A percentile compares a stretch with the other conserved stretches of the same genome.
phyloP scores from a whole-genome alignment of 129 eudicot species.

The Ambrosia trifida region DNA sequence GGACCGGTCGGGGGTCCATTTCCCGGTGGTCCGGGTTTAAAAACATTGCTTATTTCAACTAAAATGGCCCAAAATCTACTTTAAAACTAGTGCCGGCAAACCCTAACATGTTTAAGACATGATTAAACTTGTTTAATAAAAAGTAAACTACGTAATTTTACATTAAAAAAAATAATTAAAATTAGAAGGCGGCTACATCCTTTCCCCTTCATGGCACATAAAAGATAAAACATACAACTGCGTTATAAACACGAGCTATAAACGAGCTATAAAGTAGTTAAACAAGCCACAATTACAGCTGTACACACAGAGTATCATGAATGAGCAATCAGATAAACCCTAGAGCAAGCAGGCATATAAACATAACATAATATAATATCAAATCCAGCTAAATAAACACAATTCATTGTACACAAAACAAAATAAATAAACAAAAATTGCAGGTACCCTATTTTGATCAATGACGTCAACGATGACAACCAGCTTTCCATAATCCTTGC shows the following conservation, averaged over 20 bases:
- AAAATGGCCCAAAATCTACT: not conserved
- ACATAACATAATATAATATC: not conserved
- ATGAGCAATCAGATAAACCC: not conserved
- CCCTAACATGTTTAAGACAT: too few relatives aligned
- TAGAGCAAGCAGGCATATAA: not conserved
- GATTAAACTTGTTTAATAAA: too few relatives aligned
- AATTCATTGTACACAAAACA: not conserved
- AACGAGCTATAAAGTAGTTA: too few relatives aligned
- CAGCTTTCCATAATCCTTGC: constrained; percentile 77
- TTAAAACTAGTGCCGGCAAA: not conserved
- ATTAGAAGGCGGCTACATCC: too few relatives aligned
- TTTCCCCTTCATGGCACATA: too few relatives aligned
- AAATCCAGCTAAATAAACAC: not conserved
- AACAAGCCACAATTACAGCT: not conserved
- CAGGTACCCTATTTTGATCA: constrained; percentile 71
- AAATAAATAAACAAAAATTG: not conserved
- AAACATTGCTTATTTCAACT: too few relatives aligned
- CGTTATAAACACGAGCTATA: too few relatives aligned
- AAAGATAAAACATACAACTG: too few relatives aligned
- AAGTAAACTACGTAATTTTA: too few relatives aligned
- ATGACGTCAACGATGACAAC: constrained; percentile 89
- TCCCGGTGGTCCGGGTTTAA: too few relatives aligned
- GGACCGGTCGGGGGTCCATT: too few relatives aligned
- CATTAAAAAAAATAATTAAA: too few relatives aligned
- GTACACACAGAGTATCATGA: not conserved